phyloP scores from a whole-genome alignment of 768 basidiomycete genomes.

The Lactarius hengduanensis region DNA sequence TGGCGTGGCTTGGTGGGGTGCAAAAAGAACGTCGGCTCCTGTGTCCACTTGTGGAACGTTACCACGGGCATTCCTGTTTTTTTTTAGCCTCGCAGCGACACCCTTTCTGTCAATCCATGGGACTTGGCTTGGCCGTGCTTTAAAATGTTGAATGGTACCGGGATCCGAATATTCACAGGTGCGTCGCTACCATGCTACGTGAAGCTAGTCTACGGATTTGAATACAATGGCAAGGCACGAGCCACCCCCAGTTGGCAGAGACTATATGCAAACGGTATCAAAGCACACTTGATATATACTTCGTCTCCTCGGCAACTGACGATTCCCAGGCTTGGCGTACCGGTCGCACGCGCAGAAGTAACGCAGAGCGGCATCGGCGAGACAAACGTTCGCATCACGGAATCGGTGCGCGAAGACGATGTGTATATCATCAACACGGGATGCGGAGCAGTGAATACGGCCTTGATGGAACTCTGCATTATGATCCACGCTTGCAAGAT shows the following conservation, averaged over 20 bases:
- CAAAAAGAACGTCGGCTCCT: background rate
- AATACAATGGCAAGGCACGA: slow-evolving; percentile 62
- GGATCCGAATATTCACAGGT: slow-evolving; percentile 62
- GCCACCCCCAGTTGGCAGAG: slow-evolving; percentile 93
- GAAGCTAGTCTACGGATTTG: background rate
- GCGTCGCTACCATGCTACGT: slow-evolving; percentile 27
- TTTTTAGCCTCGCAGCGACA: background rate
- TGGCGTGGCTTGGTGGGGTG: slow-evolving; percentile 1
- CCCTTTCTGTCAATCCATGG: slow-evolving; percentile 32
- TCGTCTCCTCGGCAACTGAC: slow-evolving; percentile 3
- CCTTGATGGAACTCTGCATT: slow-evolving; percentile 97
- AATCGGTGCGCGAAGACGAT: slow-evolving; percentile 97
- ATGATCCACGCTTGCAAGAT: slow-evolving; percentile 99
- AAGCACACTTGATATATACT: slow-evolving; percentile 27
- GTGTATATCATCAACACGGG: slow-evolving; percentile 98
- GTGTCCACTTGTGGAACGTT: background rate
- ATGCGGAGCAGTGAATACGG: slow-evolving; percentile 81
- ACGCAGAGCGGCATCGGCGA: slow-evolving; percentile 89
- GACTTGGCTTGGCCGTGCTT: slow-evolving; percentile 24
- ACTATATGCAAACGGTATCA: slow-evolving; percentile 85
- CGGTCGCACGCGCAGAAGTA: slow-evolving; percentile 84
- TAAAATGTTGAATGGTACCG: slow-evolving; percentile 54
- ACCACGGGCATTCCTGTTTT: background rate
- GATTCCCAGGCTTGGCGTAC: slow-evolving; percentile 74
- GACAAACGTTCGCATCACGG: slow-evolving; percentile 85